Base-by-base conservation (phyloP, 164 flowering plant species). In the Annona cherimola region DNA sequence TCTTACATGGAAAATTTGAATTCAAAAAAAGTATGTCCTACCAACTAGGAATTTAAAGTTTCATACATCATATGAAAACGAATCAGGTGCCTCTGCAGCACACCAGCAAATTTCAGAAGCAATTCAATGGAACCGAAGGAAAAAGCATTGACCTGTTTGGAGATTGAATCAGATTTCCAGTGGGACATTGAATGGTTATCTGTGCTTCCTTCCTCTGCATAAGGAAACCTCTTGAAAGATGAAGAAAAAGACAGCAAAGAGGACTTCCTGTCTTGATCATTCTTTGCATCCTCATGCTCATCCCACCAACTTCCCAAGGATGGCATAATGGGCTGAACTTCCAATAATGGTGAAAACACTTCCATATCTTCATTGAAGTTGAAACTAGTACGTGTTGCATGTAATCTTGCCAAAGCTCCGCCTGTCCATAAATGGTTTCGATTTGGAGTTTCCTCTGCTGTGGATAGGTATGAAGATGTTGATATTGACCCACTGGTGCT, bases 321-420 rank as follows among this genome's bases (percentile, higher is more conserved):
- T 11, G 96, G 96, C 12, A 97, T 89, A 72, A 93, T 86, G 65
- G 99, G 96, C 74, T 87, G 92, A 79, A 93, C 97, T 74, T 95
- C 98, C 70, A 91, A 91, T 71, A 96, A 87, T 12, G 99, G 99
- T 67, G 99, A 96, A 76, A 96, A 96, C 11, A 96, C 94, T 61
- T 93, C 97, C 99, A 96, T 93, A 63, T 93, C 99, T 77, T 96
- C 99, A 84, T 86, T 93, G 73, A 87, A 83, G 79, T 87, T 86
- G 71, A 82, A 83, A 78, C 76, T 79, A 66, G 88, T 66, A 68
- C 87, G 92, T 76, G 89, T 83, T 70, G 96, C 84, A 67, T 88
- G 87, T 73, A 96, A 81, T 80, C 90, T 89, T 5, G 87, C 8
- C 76, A 93, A 77, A 68, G 80, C 60, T 81, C 90, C 94, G 78